Evolutionary conservation across 768 basidiomycete genomes (phyloP).

Genomic region (Phylloporus rhodoxanthus): DNA sequence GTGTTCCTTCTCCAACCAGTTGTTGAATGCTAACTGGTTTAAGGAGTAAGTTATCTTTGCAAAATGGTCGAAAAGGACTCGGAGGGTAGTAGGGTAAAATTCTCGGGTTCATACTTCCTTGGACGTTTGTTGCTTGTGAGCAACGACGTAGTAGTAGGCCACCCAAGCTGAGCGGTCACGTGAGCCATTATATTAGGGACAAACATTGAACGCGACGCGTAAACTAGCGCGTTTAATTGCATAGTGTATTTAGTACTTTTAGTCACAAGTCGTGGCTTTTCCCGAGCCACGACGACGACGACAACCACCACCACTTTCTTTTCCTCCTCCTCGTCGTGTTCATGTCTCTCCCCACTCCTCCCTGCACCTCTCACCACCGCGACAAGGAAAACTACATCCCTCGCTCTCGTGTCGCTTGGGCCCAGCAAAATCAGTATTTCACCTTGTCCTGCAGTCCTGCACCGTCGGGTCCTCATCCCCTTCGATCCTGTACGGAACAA

Average conservation of each 20-base stretch:
- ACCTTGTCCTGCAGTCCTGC: conserved; percentile 31
- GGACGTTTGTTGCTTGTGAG: no score
- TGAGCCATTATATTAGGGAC: conserved; percentile 18
- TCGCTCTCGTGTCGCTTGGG: conserved; percentile 45
- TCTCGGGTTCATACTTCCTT: no score
- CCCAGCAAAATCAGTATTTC: conserved; percentile 46
- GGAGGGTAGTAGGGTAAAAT: no score
- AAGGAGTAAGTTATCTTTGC: no score
- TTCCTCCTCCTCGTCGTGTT: conserved; percentile 13
- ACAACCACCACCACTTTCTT: conserved; percentile 15
- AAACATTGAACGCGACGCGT: conserved; percentile 39
- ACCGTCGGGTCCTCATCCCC: conserved; percentile 12
- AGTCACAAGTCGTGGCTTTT: conserved; percentile 7
- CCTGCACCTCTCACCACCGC: conserved; percentile 49
- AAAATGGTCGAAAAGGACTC: no score
- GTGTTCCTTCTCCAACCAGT: no score
- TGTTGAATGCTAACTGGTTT: no score
- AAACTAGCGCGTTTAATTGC: conserved; percentile 36
- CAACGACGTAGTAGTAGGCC: no score
- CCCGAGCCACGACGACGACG: conserved; percentile 7
- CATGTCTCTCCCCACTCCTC: conserved; percentile 58
- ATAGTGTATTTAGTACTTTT: conserved; percentile 24
- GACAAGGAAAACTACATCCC: conserved; percentile 48
- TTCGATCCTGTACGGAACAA: conserved; percentile 35
- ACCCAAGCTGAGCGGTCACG: no score